Conservation (phyloP, 108 stramenopile genomes). For the Nitzschia sp. region DNA sequence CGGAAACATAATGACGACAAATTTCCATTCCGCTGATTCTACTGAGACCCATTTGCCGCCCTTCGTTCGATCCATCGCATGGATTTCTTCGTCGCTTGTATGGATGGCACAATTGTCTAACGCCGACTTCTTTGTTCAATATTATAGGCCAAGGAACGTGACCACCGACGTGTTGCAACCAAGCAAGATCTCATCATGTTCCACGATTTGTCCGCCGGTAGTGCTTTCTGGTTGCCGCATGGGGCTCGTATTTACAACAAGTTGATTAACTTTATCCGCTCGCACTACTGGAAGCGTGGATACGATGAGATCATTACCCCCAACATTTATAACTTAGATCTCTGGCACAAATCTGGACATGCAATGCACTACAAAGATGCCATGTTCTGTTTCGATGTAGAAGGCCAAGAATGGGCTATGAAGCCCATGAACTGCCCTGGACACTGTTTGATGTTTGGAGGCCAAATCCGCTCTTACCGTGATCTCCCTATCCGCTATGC, state of each 20-base stretch:
- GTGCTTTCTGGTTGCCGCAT: conserved; percentile 97
- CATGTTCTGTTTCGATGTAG: conserved; percentile 96
- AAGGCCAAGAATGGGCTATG: conserved; percentile 94
- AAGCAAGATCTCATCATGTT: conserved; percentile 98
- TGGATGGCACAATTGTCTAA: neutral
- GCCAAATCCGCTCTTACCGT: conserved; percentile 90
- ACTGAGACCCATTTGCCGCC: conserved; percentile 44
- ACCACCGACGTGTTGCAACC: conserved; percentile 92
- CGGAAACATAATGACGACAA: conserved; percentile 50
- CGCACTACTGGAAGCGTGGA: conserved; percentile 95
- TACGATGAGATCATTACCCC: conserved; percentile 99
- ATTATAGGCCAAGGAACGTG: conserved; percentile 92
- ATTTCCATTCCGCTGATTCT: conserved; percentile 56
- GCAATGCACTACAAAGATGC: conserved; percentile 98
- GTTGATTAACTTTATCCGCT: conserved; percentile 92
- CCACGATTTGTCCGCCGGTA: conserved; percentile 95
- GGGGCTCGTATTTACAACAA: conserved; percentile 99
- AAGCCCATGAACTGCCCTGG: conserved; percentile 99
- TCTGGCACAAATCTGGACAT: conserved; percentile 98
- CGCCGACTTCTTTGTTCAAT: neutral
- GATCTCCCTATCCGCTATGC: conserved; percentile 97
- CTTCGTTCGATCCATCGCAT: neutral
- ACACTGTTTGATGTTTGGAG: conserved; percentile 95
- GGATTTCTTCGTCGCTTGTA: neutral
- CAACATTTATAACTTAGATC: conserved; percentile 97